Base-by-base conservation (phyloP, 495 filamentous ascomycete species). In the Trichocladium uniseriatum region DNA sequence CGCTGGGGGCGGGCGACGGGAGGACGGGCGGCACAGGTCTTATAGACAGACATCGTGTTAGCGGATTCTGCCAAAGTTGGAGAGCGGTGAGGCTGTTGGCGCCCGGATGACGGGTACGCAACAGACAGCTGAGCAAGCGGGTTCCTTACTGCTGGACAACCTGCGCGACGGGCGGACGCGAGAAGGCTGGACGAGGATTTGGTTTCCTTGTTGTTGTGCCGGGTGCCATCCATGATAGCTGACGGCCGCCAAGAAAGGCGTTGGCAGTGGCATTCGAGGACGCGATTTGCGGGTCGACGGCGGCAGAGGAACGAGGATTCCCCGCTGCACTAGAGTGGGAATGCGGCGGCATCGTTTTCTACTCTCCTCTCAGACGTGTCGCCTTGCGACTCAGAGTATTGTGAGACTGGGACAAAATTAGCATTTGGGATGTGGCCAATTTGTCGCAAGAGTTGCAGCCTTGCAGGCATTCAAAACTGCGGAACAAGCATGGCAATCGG, bases 241-340 rank as follows among this genome's bases (percentile, higher is more conserved):
- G 79, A 49, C 70, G 69, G 38, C 79, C 74, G 35, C 83, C 81
- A 45, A 87, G 69, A 65, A 87, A 84, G 31, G 75, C 62, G 53
- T 72, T 80, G 43, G 80, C 69, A 13, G 86, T 89, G 39, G 80
- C 79, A 65, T 90, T 92, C 14, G 82, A 81, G 3, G 72, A 70
- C 29, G 75, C 77, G 47, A 86, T 69, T 51, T 80, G 76, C 11
- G 52, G 57, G 35, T 52, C 52, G 46, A 19, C 42, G 15, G 43
- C 16, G 13, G 53, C 39, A 14, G 45, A 19, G 5, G 37, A n/a
- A 19, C 40, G 27, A 24, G 36, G 21, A 19, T 35, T 35, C 20
- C 22, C 27, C n/a, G 5, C 37, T 21, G 28, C 18, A 19, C 22
- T 19, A 11, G 35, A 32, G 13, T 41, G 15, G 15, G 37, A 29